Percentiles rank a stretch among this genome's conserved stretches.
phyloP scores from a whole-genome alignment of 2,329 filamentous ascomycete species.

The Chrysosporium queenslandicum region DNA sequence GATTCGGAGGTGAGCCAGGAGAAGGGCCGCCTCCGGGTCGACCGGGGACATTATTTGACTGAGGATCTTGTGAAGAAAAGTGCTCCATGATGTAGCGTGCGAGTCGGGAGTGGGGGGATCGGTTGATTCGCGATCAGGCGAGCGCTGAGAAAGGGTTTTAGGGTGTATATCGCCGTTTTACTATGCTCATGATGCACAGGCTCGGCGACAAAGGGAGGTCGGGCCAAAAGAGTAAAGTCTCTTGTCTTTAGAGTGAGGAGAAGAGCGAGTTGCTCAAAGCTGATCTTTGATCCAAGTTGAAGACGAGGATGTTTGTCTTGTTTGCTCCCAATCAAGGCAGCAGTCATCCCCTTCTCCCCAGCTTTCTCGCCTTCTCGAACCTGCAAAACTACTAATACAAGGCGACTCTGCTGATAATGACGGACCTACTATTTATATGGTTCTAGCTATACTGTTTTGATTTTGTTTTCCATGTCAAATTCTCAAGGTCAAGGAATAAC shows the following conservation, averaged over 20 bases:
- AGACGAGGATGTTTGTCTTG: slow-evolving; percentile 17
- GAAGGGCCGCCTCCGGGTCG: slow-evolving; percentile 6
- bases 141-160: not conserved
- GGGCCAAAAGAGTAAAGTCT: not conserved
- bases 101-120: not conserved
- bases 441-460: no score
- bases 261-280: not conserved
- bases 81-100: slow-evolving; percentile 27
- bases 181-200: slow-evolving; percentile 1
- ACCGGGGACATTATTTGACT: slow-evolving; percentile 4
- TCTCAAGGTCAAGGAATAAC: no score
- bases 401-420: no score
- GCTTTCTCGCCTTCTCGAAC: no score
- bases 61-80: slow-evolving; percentile 29
- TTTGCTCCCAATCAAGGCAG: slow-evolving; percentile 9
- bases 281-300: no score
- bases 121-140: not conserved
- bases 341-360: no score
- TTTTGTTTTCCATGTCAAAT: no score
- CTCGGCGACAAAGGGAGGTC: not conserved
- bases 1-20: not conserved
- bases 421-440: no score
- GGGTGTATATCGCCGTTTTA: not conserved
- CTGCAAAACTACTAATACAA: no score
- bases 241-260: not conserved